These are phyloP conservation scores for Penicillium sp. DNA, from an alignment of 2,329 filamentous ascomycete genomes.

Conservation along the genomic window DNA sequence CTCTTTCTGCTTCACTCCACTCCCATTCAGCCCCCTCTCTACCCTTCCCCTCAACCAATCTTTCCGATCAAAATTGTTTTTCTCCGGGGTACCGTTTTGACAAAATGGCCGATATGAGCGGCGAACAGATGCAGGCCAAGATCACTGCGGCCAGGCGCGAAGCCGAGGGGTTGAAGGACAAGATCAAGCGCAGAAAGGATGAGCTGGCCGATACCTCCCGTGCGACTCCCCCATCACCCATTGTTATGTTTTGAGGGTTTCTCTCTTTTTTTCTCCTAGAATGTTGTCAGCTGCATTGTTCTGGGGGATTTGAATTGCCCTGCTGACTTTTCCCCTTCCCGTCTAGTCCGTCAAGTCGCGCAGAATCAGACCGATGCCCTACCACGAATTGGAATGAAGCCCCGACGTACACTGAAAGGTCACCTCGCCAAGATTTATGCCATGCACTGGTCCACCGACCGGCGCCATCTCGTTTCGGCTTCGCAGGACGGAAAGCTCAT, in stretches of 20 bases:
- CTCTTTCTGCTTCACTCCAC: conserved; percentile 19
- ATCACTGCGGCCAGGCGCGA: conserved; percentile 92
- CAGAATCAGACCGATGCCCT: conserved; percentile 89
- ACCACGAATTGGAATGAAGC: conserved; percentile 94
- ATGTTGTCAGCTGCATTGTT: not conserved
- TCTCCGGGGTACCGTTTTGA: conserved; percentile 29
- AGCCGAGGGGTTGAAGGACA: conserved; percentile 95
- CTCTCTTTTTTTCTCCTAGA: not conserved
- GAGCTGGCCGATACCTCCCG: conserved; percentile 96
- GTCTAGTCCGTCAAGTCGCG: conserved; percentile 82
- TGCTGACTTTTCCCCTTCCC: conserved; percentile 26
- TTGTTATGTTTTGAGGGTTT: conserved; percentile 3
- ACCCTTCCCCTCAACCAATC: conserved; percentile 11
- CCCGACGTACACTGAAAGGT: conserved; percentile 93
- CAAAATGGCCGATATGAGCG: conserved; percentile 51
- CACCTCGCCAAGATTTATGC: conserved; percentile 99
- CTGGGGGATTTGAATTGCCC: not conserved
- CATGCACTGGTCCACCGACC: conserved; percentile 99
- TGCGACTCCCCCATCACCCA: conserved; percentile 56
- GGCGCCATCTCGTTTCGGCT: conserved; percentile 92
- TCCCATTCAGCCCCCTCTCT: conserved; percentile 21
- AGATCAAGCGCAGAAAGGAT: conserved; percentile 99
- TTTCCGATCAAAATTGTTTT: conserved; percentile 13
- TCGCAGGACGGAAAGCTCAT: conserved; percentile 99
- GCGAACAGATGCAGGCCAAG: conserved; percentile 78